Conservation (phyloP, 768 basidiomycete genomes). For the Kwoniella dendrophila region DNA sequence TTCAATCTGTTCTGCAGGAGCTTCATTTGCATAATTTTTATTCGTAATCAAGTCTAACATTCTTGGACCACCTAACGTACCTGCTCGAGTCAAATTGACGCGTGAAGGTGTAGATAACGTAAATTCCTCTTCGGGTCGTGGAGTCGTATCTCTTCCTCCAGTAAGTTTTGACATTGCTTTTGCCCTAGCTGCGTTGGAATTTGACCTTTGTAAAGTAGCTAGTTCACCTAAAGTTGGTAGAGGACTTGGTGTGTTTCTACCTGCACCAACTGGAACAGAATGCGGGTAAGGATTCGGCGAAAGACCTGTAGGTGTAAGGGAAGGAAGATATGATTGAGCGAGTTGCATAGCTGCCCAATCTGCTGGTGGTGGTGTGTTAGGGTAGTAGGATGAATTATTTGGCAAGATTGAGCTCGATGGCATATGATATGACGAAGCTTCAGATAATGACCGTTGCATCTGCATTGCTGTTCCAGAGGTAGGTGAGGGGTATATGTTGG, state of each 20-base stretch:
- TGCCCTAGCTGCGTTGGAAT: slow-evolving; percentile 79
- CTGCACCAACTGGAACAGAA: slow-evolving; percentile 34
- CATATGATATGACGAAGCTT: slow-evolving; percentile 34
- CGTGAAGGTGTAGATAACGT: slow-evolving; percentile 18
- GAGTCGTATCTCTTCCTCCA: slow-evolving; percentile 68
- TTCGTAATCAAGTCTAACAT: slow-evolving; percentile 17
- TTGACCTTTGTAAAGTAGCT: slow-evolving; percentile 76
- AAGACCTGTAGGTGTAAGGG: slow-evolving; percentile 34
- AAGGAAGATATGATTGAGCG: slow-evolving; percentile 44
- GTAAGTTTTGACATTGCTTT: slow-evolving; percentile 84
- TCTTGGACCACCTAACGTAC: slow-evolving; percentile 38
- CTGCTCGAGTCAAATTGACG: slow-evolving; percentile 41
- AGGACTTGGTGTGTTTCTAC: slow-evolving; percentile 65
- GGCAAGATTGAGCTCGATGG: too few species aligned
- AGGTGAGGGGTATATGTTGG: slow-evolving; percentile 23
- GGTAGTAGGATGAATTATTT: slow-evolving; percentile 11
- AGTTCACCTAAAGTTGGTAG: slow-evolving; percentile 77
- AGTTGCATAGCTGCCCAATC: slow-evolving; percentile 49
- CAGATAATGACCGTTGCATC: slow-evolving; percentile 41
- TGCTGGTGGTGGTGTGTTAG: slow-evolving; percentile 20
- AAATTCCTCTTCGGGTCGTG: slow-evolving; percentile 40
- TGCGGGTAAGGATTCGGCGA: slow-evolving; percentile 22
- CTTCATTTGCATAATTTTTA: neutral
- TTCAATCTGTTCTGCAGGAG: neutral
- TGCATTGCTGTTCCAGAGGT: neutral